Conservation (phyloP, 2,329 filamentous ascomycete genomes). For the Aspergillus sp. region DNA sequence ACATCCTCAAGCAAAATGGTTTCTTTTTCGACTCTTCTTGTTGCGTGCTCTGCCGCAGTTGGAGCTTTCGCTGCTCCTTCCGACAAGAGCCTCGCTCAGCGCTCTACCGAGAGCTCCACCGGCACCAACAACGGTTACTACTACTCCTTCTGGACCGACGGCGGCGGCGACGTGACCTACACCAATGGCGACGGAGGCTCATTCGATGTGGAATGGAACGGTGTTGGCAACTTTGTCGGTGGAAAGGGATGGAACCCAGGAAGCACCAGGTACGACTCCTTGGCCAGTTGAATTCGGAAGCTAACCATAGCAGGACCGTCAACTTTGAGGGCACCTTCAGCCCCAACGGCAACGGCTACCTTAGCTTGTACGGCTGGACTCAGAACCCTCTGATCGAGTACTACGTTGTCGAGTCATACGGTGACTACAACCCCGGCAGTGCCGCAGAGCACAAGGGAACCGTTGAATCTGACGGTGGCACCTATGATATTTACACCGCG, state of each 20-base stretch:
- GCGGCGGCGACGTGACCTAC: slow-evolving; percentile 45
- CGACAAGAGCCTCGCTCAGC: slow-evolving; percentile 12
- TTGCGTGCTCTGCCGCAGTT: slow-evolving; percentile 22
- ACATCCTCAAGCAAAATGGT: slow-evolving; percentile 19
- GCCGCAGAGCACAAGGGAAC: slow-evolving; percentile 34
- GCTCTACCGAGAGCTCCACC: slow-evolving; percentile 27
- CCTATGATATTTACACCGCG: slow-evolving; percentile 40
- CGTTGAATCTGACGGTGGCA: slow-evolving; percentile 37
- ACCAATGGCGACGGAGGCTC: slow-evolving; percentile 46
- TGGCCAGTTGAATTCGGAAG: too few relatives aligned
- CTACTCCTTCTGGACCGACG: slow-evolving; percentile 53
- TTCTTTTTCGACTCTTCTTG: slow-evolving; percentile 24
- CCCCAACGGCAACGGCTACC: slow-evolving; percentile 34
- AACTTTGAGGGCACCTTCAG: slow-evolving; percentile 30
- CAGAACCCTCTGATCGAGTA: slow-evolving; percentile 38
- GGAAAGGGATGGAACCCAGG: slow-evolving; percentile 62
- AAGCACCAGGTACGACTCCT: slow-evolving; percentile 43
- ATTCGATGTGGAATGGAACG: slow-evolving; percentile 50
- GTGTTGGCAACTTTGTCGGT: slow-evolving; percentile 55
- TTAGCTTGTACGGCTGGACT: slow-evolving; percentile 45
- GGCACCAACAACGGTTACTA: slow-evolving; percentile 47
- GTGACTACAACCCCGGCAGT: slow-evolving; percentile 32
- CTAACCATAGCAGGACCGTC: slow-evolving; percentile 16
- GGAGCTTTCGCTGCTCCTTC: slow-evolving; percentile 25
- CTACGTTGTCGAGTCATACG: slow-evolving; percentile 39